Evolutionary conservation across 768 basidiomycete genomes (phyloP).

Genomic region (Pleurotus giganteus): DNA sequence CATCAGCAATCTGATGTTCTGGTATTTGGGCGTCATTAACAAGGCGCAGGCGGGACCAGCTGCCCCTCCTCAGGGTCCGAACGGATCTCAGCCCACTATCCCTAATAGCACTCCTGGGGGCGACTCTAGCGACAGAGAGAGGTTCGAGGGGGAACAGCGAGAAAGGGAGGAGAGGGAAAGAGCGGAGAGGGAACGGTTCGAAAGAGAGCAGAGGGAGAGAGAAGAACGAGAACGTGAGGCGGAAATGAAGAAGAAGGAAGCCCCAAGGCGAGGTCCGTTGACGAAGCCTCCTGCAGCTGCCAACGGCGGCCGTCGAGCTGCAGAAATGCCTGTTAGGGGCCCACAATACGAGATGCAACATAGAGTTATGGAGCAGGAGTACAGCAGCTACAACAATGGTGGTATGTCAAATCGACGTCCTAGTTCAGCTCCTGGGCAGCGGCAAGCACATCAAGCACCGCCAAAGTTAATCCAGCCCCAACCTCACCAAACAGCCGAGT

Average conservation of each 20-base stretch:
- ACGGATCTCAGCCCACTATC: slow-evolving; percentile 19
- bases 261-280: slow-evolving; percentile 55
- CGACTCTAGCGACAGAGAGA: slow-evolving; percentile 27
- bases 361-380: slow-evolving; percentile 89
- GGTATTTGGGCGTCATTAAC: slow-evolving; percentile 98
- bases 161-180: slow-evolving; percentile 35
- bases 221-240: slow-evolving; percentile 47
- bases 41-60: slow-evolving; percentile 65
- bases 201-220: slow-evolving; percentile 31
- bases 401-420: slow-evolving; percentile 27
- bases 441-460: slow-evolving; percentile 23
- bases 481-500: slow-evolving; percentile 26
- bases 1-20: slow-evolving; percentile 96
- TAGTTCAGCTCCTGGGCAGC: slow-evolving; percentile 21
- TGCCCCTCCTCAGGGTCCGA: slow-evolving; percentile 29
- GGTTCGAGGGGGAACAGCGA: slow-evolving; percentile 38
- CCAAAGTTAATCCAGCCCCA: slow-evolving; percentile 28
- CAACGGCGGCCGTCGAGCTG: slow-evolving; percentile 54
- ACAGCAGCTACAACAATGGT: slow-evolving; percentile 39
- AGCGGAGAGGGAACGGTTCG: slow-evolving; percentile 35
- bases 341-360: slow-evolving; percentile 96
- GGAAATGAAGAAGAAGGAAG: slow-evolving; percentile 56
- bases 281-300: slow-evolving; percentile 59
- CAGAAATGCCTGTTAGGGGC: slow-evolving; percentile 84
- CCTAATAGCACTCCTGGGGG: slow-evolving; percentile 33